Evolutionary conservation across 2,329 filamentous ascomycete species (phyloP).

Genomic region (Hymenotorrendiella dingleyae): DNA sequence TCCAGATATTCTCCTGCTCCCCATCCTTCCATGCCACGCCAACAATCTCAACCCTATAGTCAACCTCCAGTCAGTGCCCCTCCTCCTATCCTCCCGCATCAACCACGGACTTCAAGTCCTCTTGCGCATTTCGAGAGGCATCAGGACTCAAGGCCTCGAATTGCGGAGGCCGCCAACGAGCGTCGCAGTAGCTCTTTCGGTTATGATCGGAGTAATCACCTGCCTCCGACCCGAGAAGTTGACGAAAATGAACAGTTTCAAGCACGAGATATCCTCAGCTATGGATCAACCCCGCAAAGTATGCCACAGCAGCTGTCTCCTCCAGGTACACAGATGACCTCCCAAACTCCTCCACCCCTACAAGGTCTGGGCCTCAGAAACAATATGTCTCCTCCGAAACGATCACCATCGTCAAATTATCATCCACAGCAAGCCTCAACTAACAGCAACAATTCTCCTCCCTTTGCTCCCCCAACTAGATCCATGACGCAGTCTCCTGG

Average conservation of each 20-base stretch:
- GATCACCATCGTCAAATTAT: conserved; percentile 46
- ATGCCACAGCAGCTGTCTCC: conserved; percentile 19
- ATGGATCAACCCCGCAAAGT: conserved; percentile 18
- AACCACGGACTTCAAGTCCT: conserved; percentile 60
- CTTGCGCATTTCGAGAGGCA: conserved; percentile 56
- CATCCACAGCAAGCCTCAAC: conserved; percentile 31
- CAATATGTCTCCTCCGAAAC: conserved; percentile 51
- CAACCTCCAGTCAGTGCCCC: conserved; percentile 31
- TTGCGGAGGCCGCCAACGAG: conserved; percentile 38
- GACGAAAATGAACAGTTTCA: conserved; percentile 47
- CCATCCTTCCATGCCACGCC: conserved; percentile 14
- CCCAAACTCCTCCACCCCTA: conserved; percentile 46
- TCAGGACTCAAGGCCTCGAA: conserved; percentile 20
- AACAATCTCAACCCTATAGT: conserved; percentile 18
- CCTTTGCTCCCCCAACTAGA: conserved; percentile 49
- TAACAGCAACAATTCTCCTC: conserved; percentile 25
- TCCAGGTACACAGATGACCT: conserved; percentile 31
- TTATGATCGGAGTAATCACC: conserved; percentile 45
- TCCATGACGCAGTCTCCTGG: conserved; percentile 59
- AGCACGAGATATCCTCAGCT: conserved; percentile 23
- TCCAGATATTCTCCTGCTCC: conserved; percentile 37
- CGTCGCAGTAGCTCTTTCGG: conserved; percentile 45
- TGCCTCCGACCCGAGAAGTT: conserved; percentile 57
- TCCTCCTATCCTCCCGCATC: conserved; percentile 45
- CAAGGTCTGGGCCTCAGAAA: conserved; percentile 34